Evolutionary conservation across 495 filamentous ascomycete species (phyloP), one percentile per base, ranked within the genome.

Genomic region (Chaetomium fimeti): DNA sequence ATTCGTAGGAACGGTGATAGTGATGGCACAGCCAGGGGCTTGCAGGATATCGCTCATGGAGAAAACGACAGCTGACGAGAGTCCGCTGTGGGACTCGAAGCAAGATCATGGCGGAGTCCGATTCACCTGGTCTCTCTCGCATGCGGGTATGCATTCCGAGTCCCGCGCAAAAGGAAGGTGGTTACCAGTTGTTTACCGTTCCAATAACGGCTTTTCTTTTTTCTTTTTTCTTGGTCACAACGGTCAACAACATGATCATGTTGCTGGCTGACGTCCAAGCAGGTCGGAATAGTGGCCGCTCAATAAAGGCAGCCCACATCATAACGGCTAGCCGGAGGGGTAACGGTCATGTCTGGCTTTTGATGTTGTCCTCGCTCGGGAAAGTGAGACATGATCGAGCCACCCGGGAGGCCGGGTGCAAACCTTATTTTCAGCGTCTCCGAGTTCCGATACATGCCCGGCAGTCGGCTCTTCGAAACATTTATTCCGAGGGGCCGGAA

Each of bases 151-250:
- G 56, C 38, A 45, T 43, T 24, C 18, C 25, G 13, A n/a, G 16
- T n/a, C 20, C 56, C 56, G 56, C 56, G 56, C 38, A 43, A 15
- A 28, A 43, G 36, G 38, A 58, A 45, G 56, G 56, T 27, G 38
- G 20, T 40, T 40, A 12, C 54, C 3, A 24, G 22, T 28, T 11
- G 22, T 27, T 13, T 28, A 9, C 15, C 9, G 32, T 32, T 11
- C n/a, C 48, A 13, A 9, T 27, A 2, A 9, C 8, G 32, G 3
- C 29, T 32, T 40, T 13, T 40, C 12, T 40, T 29, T 25, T 53
- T 53, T 1, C 25, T 28, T 16, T 25, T 22, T 48, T 22, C n/a
- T n/a, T 48, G 24, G 20, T 25, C 22, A 27, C n/a, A 18, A 8
- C 9, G 2, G 48, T 24, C 16, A 36, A 15, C 18, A 18, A 36